These are phyloP conservation scores for Colletotrichum falcatum DNA, from an alignment of 2,329 filamentous ascomycete species.

Conservation along the genomic window DNA sequence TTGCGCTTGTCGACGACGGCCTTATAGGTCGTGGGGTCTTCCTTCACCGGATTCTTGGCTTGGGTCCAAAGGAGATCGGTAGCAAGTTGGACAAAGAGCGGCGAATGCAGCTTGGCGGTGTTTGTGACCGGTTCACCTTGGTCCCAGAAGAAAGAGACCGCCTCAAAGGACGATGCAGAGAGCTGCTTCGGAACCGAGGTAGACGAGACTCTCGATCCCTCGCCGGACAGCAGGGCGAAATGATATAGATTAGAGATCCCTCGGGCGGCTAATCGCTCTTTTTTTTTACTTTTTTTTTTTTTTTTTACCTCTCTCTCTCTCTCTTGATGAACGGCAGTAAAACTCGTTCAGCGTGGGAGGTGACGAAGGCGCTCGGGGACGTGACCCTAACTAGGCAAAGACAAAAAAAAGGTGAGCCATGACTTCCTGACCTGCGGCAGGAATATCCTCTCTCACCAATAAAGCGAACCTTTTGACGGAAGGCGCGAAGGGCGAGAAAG, in stretches of 20 bases:
- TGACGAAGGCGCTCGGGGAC: constrained; percentile 15
- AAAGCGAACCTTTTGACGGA: constrained; percentile 13
- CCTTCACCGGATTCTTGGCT: constrained; percentile 37
- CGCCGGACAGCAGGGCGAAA: constrained; percentile 5
- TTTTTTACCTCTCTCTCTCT: background rate
- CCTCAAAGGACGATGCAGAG: constrained; percentile 28
- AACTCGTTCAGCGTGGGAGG: constrained; percentile 27
- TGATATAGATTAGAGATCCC: constrained; percentile 5
- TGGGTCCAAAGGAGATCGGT: constrained; percentile 56
- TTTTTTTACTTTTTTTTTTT: background rate
- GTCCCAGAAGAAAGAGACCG: constrained; percentile 14
- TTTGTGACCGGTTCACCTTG: constrained; percentile 14
- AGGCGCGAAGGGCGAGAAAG: background rate
- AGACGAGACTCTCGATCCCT: constrained; percentile 10
- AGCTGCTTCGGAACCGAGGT: constrained; percentile 16
- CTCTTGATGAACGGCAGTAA: constrained; percentile 23
- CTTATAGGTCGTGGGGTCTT: constrained; percentile 41
- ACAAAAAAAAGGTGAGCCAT: constrained; percentile 38
- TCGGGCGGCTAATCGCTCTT: constrained; percentile 15
- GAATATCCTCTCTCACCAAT: constrained; percentile 41
- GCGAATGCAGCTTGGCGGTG: constrained; percentile 77
- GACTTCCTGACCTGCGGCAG: constrained; percentile 37
- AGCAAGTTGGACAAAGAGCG: constrained; percentile 72
- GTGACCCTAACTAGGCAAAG: constrained; percentile 23
- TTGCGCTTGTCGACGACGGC: constrained; percentile 50